phyloP scores from a whole-genome alignment of 768 basidiomycete species.

The Trichaptum fuscoviolaceum region DNA sequence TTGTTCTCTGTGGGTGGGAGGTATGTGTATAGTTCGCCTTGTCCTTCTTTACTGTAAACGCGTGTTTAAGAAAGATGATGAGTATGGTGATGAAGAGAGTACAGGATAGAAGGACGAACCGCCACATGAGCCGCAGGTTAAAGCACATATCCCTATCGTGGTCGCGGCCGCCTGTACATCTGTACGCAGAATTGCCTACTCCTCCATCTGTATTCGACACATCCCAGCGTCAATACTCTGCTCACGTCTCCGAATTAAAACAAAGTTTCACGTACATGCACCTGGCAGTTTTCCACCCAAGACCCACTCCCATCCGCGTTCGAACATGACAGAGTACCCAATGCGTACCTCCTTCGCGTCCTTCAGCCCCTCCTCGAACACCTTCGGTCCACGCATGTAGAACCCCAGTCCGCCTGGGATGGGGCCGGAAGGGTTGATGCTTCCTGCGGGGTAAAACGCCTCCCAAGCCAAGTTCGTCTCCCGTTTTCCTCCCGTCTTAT shows the following conservation, averaged over 20 bases:
- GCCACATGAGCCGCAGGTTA: conserved; percentile 33
- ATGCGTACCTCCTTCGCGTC: neutral
- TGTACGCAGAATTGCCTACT: conserved; percentile 22
- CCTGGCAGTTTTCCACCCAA: conserved; percentile 34
- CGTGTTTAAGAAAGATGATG: neutral
- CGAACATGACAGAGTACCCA: conserved; percentile 27
- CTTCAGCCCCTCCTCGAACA: conserved; percentile 32
- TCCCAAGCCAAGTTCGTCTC: conserved; percentile 44
- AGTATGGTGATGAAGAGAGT: neutral
- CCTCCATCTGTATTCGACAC: conserved; percentile 9
- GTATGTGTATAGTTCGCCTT: conserved; percentile 68
- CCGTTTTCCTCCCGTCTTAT: conserved; percentile 8
- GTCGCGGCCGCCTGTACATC: conserved; percentile 31
- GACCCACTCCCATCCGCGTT: conserved; percentile 28
- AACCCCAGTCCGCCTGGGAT: conserved; percentile 66
- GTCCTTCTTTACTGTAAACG: conserved; percentile 13
- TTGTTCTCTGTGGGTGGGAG: conserved; percentile 49
- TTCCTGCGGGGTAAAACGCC: conserved; percentile 54
- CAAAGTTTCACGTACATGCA: conserved; percentile 18
- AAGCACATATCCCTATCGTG: conserved; percentile 30
- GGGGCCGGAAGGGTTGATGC: conserved; percentile 48
- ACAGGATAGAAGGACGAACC: conserved; percentile 7
- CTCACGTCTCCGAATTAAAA: conserved; percentile 10
- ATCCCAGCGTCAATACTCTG: neutral
- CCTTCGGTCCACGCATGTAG: conserved; percentile 52